Base-by-base conservation (phyloP, 139 green algal genomes). In the Eudorina sp. region DNA sequence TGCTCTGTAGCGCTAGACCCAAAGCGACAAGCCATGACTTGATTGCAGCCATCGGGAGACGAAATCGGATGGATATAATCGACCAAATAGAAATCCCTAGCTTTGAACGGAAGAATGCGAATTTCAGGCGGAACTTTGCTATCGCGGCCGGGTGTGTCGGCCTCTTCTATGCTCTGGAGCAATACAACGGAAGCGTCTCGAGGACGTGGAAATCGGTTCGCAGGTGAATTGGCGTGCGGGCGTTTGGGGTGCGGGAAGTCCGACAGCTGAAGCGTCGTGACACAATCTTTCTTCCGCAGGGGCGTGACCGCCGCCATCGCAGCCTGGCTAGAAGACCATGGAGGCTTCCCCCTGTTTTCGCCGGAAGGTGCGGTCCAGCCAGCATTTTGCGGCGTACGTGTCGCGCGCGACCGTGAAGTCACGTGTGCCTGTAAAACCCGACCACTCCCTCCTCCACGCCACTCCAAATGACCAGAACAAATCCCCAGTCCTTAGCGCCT, bases 301-400 rank as follows among this genome's bases (percentile, higher is more conserved):
- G 89, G 89, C 25, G 0, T 90, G 21, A 69, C 84, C 25, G 89
- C 89, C 27, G 89, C 89, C 29, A 64, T 92, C 29, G 88, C 85
- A n/a, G 60, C 90, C 53, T 92, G 90, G 90, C 84, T 92, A 1
- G 90, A 92, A 51, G 90, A 92, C 62, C 90, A 88, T 46, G 79
- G 78, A 16, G 81, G 85, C 19, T 74, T 86, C 23, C 48, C 62
- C 25, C 81, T 92, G 4, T 92, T 92, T 45, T 85, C 85, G 0
- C 23, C 83, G n/a, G 72, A 90, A 87, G 90, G 90, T 89, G 64
- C 25, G 64, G 46, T 41, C 8, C n/a, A n/a, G n/a, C n/a, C n/a
- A n/a, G n/a, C n/a, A n/a, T n/a, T n/a, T n/a, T n/a, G n/a, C 51
- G 51, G 13, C 51, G 51, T 58, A 16, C 51, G 51, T 58, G 13